Evolutionary conservation across 1,284 basidiomycete species (phyloP).

Genomic region (Sporisorium exsertum): DNA sequence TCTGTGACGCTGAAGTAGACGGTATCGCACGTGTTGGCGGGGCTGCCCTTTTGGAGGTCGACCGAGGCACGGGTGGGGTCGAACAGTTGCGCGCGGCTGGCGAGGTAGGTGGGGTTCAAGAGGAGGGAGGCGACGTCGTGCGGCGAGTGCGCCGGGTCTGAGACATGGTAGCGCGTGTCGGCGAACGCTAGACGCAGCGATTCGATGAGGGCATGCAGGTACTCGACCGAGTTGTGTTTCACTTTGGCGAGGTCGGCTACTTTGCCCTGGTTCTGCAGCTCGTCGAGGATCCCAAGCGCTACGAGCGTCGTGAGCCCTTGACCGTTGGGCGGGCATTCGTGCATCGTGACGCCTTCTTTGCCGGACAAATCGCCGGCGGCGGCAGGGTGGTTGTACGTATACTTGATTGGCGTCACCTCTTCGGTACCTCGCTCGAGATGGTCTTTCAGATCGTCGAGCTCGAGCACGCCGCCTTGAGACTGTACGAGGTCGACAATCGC

Average conservation of each 20-base stretch:
- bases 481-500: constrained; percentile 81
- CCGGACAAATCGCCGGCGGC: constrained; percentile 27
- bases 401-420: constrained; percentile 88
- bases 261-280: constrained; percentile 80
- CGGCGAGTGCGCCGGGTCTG: constrained; percentile 82
- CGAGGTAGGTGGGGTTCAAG: constrained; percentile 78
- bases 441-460: constrained; percentile 83
- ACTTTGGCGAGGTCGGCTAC: constrained; percentile 79
- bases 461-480: constrained; percentile 88
- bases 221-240: constrained; percentile 87
- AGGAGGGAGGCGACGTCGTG: constrained; percentile 74
- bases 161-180: constrained; percentile 88
- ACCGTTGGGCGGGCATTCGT: constrained; percentile 90
- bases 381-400: constrained; percentile 76
- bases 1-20: constrained; percentile 83
- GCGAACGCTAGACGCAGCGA: constrained; percentile 79
- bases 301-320: constrained; percentile 94
- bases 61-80: constrained; percentile 77
- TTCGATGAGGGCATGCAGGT: constrained; percentile 89
- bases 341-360: constrained; percentile 73
- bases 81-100: constrained; percentile 82
- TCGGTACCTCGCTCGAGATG: constrained; percentile 75
- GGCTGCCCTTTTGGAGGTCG: constrained; percentile 80
- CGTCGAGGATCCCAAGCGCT: constrained; percentile 90
- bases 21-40: constrained; percentile 85